Evolutionary conservation across 768 basidiomycete species (phyloP).

Genomic region (Boletus patriciae): DNA sequence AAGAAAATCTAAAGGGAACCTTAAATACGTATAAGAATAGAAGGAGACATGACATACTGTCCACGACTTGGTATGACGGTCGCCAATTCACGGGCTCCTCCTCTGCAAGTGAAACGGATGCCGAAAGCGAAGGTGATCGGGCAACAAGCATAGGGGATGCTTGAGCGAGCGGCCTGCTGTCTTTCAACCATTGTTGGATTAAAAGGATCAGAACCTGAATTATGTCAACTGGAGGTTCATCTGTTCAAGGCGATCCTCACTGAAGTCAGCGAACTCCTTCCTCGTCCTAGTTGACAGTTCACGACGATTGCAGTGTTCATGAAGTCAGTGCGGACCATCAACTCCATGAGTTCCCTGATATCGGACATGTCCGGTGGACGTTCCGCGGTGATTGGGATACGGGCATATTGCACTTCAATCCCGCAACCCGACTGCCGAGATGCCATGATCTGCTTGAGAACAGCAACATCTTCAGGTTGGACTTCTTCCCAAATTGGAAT

Average conservation of each 20-base stretch:
- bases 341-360: conserved; percentile 72
- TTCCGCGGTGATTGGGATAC: conserved; percentile 94
- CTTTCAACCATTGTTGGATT: conserved; percentile 79
- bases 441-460: conserved; percentile 87
- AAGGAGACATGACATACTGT: conserved; percentile 55
- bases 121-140: conserved; percentile 48
- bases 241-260: conserved; percentile 40
- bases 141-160: conserved; percentile 27
- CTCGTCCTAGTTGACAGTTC: conserved; percentile 93
- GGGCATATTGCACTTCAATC: conserved; percentile 72
- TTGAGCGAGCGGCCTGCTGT: conserved; percentile 31
- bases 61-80: conserved; percentile 84
- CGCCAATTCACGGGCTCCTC: conserved; percentile 38
- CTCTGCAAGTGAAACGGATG: conserved; percentile 31
- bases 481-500: conserved; percentile 96
- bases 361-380: conserved; percentile 74
- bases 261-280: conserved; percentile 88
- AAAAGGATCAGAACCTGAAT: conserved; percentile 74
- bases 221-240: conserved; percentile 1
- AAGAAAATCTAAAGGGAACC: conserved; percentile 56
- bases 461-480: conserved; percentile 63
- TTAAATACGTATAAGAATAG: neutral
- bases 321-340: conserved; percentile 68
- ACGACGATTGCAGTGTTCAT: conserved; percentile 81
- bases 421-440: conserved; percentile 44